Base-by-base conservation (phyloP, 1,139 yeast species). In the Nakaseomyces kungkrabaensis region DNA sequence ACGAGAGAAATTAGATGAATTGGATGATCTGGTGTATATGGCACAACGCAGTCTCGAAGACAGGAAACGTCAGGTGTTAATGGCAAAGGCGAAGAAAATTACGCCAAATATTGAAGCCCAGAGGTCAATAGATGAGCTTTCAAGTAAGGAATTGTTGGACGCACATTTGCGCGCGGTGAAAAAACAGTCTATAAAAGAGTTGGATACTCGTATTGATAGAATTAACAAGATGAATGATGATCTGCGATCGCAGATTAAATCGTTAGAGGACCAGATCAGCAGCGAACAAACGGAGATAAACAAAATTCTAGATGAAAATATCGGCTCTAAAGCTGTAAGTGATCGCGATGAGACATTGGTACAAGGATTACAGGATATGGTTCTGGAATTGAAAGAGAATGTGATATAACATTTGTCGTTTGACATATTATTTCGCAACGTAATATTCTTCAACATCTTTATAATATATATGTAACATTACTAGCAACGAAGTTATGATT, bases 11-110 rank as follows among this genome's bases (percentile, higher is more conserved):
- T 68, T 88, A 50, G 71, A 81, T 55, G 81, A 79, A 51, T 68
- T 88, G 49, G 96, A 88, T 61, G 80, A 75, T 43, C 67, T 87
- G 27, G 76, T 87, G 31, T 24, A 17, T 25, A 6, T 41, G 24
- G 44, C 44, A 9, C 44, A 41, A 24, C 22, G 34, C 11, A 11
- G 25, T 7, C 68, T 70, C 11, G 72, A 71, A 13, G 92, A 94
- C 6, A 65, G 67, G 48, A 56, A 55, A 29, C 59, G 76, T 59
- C 65, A 47, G 49, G 55, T 11, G 47, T 11, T 41, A 11, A 52
- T 25, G 53, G 54, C 46, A 49, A 31, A 69, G 10, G 88, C 89
- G 9, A 62, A 64, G 45, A 56, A 63, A 44, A 55, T 53, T 26
- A 58, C 73, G 26, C 58, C 61, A 47, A 51, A 51, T 42, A 54